Conservation (phyloP, 805 yeast genomes). For the Pichia nanzhaoensis region DNA sequence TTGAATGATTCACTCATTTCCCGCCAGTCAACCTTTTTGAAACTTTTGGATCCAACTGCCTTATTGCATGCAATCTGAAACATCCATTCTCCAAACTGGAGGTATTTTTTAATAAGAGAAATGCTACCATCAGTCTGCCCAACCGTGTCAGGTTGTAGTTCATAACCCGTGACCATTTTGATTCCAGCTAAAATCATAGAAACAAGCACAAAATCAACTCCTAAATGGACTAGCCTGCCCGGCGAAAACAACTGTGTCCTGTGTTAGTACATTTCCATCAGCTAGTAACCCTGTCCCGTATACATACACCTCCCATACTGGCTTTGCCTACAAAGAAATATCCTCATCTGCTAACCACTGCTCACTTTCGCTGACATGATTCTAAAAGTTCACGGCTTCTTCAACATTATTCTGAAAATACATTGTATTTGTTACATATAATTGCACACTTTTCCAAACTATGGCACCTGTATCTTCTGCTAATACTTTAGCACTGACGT, state of each 20-base stretch:
- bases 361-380: neutral
- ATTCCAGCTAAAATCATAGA: conserved; percentile 84
- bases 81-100: conserved; percentile 54
- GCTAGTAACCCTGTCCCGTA: neutral
- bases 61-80: conserved; percentile 42
- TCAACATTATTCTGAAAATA: too few species aligned
- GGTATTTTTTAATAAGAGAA: conserved; percentile 40
- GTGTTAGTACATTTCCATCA: neutral
- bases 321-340: too few species aligned
- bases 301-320: conserved; percentile 8
- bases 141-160: conserved; percentile 20
- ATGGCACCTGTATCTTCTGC: neutral
- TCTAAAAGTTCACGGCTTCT: too few species aligned
- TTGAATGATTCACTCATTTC: conserved; percentile 13
- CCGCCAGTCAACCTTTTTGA: conserved; percentile 33
- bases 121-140: conserved; percentile 42
- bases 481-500: neutral
- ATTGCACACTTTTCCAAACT: neutral
- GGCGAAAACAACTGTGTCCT: conserved; percentile 1
- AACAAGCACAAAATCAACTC: conserved; percentile 64
- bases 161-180: conserved; percentile 73
- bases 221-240: conserved; percentile 4
- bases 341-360: too few species aligned
- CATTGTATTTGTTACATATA: too few species aligned
- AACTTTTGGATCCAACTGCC: conserved; percentile 44